A percentile compares a stretch with the other conserved stretches of the same genome.
These are phyloP conservation scores for Ophiosphaerella herpotricha DNA, from an alignment of 2,329 filamentous ascomycete genomes.

Conservation along the genomic window DNA sequence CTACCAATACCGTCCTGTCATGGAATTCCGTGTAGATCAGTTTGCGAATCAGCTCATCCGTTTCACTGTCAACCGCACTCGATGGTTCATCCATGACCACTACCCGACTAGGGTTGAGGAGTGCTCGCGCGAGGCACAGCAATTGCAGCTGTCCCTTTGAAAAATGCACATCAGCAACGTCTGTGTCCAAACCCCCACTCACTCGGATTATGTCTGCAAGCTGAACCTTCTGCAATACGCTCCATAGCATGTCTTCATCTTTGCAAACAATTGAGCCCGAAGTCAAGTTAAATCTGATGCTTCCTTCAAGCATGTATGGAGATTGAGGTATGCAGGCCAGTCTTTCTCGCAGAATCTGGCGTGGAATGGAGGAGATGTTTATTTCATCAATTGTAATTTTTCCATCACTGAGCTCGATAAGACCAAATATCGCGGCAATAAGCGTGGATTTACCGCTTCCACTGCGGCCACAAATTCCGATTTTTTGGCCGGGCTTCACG, in stretches of 20 bases:
- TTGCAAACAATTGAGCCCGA: constrained; percentile 78
- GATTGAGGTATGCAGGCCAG: constrained; percentile 83
- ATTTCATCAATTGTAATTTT: constrained; percentile 53
- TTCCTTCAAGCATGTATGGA: constrained; percentile 78
- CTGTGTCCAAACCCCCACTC: constrained; percentile 71
- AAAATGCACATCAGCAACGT: background rate
- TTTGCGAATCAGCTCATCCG: constrained; percentile 78
- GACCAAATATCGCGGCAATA: constrained; percentile 78
- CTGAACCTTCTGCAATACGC: constrained; percentile 37
- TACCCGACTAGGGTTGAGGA: constrained; percentile 83
- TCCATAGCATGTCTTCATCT: constrained; percentile 70
- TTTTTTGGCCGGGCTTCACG: constrained; percentile 72
- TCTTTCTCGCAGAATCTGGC: constrained; percentile 73
- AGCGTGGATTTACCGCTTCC: constrained; percentile 81
- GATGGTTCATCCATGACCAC: constrained; percentile 97
- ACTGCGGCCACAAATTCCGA: constrained; percentile 79
- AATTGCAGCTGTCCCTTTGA: constrained; percentile 91
- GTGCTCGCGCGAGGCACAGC: constrained; percentile 87
- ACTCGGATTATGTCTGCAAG: constrained; percentile 42
- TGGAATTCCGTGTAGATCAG: constrained; percentile 83
- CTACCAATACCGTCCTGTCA: constrained; percentile 85
- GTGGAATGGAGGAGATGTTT: constrained; percentile 69
- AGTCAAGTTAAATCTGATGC: constrained; percentile 76
- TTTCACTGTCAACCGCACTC: constrained; percentile 90
- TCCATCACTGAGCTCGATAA: constrained; percentile 55